Conservation (phyloP, 2,329 filamentous ascomycete genomes). For the Blastomyces parvus region DNA sequence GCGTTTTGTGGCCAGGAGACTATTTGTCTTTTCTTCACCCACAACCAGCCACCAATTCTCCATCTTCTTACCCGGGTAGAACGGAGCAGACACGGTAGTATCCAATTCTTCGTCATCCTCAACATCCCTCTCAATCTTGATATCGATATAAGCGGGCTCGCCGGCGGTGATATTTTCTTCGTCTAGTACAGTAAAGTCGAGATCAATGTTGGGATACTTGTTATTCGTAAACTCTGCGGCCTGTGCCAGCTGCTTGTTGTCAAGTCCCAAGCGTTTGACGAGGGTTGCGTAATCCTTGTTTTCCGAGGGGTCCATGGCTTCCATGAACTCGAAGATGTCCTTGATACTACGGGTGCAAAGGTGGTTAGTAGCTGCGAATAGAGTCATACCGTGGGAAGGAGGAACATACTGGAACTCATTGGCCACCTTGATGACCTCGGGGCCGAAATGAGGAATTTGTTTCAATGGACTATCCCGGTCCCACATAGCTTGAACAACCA, state of each 20-base stretch:
- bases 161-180: conserved; percentile 70
- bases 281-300: conserved; percentile 72
- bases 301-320: conserved; percentile 93
- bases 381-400: conserved; percentile 3
- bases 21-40: conserved; percentile 82
- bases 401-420: conserved; percentile 62
- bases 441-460: conserved; percentile 91
- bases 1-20: conserved; percentile 83
- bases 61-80: conserved; percentile 84
- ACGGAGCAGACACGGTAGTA: conserved; percentile 82
- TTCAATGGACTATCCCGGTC: conserved; percentile 93
- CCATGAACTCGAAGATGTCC: conserved; percentile 97
- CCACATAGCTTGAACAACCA: conserved; percentile 99
- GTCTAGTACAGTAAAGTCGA: conserved; percentile 80
- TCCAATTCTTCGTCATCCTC: conserved; percentile 66
- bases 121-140: conserved; percentile 76
- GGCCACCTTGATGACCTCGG: conserved; percentile 71
- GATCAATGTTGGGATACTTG: conserved; percentile 89
- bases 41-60: conserved; percentile 99
- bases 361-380: conserved; percentile 22
- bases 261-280: conserved; percentile 67
- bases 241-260: conserved; percentile 71
- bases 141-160: conserved; percentile 68
- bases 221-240: conserved; percentile 94
- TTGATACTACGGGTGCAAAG: conserved; percentile 54